Percentiles rank a stretch among this genome's conserved stretches.
These are phyloP conservation scores for Suillus spraguei DNA, from an alignment of 768 basidiomycete genomes.

Conservation along the genomic window DNA sequence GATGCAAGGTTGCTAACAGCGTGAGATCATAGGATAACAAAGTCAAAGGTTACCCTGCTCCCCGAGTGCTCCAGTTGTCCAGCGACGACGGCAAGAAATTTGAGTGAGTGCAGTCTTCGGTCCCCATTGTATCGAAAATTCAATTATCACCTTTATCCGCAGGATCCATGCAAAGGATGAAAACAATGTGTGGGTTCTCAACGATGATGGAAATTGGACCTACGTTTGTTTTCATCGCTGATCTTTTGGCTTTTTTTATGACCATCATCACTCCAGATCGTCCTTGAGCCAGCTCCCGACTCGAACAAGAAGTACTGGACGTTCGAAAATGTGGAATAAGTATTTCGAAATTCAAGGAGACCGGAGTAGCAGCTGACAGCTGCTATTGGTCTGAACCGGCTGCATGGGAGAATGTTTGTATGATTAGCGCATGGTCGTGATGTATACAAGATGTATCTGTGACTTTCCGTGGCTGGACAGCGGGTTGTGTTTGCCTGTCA, in stretches of 20 bases:
- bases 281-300: background rate
- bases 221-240: background rate
- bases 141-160: too few species aligned
- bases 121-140: too few species aligned
- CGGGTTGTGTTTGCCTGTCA: background rate
- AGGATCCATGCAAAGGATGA: too few species aligned
- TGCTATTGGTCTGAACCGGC: background rate
- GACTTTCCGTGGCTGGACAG: background rate
- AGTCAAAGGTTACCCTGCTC: too few species aligned
- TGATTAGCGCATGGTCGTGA: background rate
- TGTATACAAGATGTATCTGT: background rate
- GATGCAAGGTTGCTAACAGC: too few species aligned
- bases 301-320: background rate
- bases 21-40: too few species aligned
- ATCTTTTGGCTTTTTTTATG: background rate
- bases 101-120: too few species aligned
- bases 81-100: too few species aligned
- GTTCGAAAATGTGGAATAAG: background rate
- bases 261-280: background rate
- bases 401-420: background rate
- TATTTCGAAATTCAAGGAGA: background rate
- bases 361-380: background rate
- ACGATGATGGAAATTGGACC: background rate
- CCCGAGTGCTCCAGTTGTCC: too few species aligned
- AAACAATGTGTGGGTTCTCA: background rate